Percentiles rank a stretch among this genome's conserved stretches.
phyloP scores from a whole-genome alignment of 2,329 filamentous ascomycete species.

The Botryotinia globosa region DNA sequence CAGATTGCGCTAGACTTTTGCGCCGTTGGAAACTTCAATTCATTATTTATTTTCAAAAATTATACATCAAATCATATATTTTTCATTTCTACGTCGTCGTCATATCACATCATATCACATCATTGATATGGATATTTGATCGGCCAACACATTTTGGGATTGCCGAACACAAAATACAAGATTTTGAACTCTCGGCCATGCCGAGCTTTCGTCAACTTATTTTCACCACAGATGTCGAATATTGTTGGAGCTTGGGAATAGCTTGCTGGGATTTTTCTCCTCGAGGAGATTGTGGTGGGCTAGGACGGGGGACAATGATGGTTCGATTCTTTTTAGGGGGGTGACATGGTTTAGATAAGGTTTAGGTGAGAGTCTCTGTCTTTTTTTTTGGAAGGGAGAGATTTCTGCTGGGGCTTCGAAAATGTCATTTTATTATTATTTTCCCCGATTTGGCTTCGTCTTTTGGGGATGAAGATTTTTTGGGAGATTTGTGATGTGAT shows the following conservation, averaged over 20 bases:
- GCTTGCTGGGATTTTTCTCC: neutral
- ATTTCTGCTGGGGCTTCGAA: neutral
- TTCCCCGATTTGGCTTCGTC: neutral
- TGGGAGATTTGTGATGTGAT: neutral
- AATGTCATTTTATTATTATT: neutral
- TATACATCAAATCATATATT: neutral
- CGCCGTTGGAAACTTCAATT: neutral
- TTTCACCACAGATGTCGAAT: neutral
- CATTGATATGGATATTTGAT: neutral
- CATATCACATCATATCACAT: neutral
- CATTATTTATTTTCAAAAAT: neutral
- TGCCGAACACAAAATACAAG: neutral
- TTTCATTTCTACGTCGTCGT: neutral
- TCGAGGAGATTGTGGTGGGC: neutral
- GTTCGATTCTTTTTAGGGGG: neutral
- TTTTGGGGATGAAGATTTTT: neutral
- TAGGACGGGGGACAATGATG: neutral
- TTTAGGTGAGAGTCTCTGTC: neutral
- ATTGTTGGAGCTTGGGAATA: neutral
- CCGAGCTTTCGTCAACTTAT: neutral
- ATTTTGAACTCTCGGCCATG: neutral
- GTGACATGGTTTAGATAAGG: slow-evolving; percentile 8
- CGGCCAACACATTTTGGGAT: neutral
- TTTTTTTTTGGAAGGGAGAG: neutral
- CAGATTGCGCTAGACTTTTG: slow-evolving; percentile 8